Evolutionary conservation across 192 early-diverging fungal species (phyloP).

Genomic region (Entomortierella chlamydospora): DNA sequence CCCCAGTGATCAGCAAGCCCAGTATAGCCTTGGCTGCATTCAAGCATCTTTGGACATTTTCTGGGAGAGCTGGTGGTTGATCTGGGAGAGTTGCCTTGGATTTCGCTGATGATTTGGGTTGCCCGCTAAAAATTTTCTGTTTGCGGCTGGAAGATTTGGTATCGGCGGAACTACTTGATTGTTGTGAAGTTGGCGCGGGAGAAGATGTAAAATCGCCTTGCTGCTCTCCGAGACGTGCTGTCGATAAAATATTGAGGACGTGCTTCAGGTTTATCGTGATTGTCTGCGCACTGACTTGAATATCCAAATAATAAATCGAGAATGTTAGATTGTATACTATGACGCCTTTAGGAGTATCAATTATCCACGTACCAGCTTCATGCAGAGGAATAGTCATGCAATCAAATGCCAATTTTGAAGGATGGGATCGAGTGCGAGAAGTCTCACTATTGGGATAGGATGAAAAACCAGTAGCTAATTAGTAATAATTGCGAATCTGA

Average conservation of each 20-base stretch:
- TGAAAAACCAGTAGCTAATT: no score
- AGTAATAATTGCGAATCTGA: no score
- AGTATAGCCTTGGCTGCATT: slow-evolving; percentile 25
- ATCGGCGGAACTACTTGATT: background rate
- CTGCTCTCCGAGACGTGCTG: slow-evolving; percentile 7
- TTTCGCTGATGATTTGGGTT: slow-evolving; percentile 4
- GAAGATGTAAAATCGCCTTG: background rate
- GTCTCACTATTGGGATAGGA: slow-evolving; percentile 44
- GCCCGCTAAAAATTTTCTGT: slow-evolving; percentile 12
- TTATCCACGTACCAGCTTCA: slow-evolving; percentile 7
- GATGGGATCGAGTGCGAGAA: slow-evolving; percentile 17
- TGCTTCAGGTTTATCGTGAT: slow-evolving; percentile 22
- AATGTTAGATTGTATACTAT: background rate
- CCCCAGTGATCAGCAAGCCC: slow-evolving; percentile 27
- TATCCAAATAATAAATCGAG: background rate
- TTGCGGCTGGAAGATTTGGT: background rate
- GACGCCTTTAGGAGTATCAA: background rate
- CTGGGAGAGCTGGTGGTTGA: slow-evolving; percentile 5
- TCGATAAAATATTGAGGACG: slow-evolving; percentile 25
- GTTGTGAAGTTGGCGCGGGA: background rate
- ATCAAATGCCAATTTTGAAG: slow-evolving; percentile 34
- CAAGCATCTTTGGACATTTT: slow-evolving; percentile 25
- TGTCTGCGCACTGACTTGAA: slow-evolving; percentile 7
- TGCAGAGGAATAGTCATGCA: slow-evolving; percentile 22
- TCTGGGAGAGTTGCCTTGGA: background rate